Base-by-base conservation (phyloP, 306 rosid genomes). In the Glycine soja region DNA sequence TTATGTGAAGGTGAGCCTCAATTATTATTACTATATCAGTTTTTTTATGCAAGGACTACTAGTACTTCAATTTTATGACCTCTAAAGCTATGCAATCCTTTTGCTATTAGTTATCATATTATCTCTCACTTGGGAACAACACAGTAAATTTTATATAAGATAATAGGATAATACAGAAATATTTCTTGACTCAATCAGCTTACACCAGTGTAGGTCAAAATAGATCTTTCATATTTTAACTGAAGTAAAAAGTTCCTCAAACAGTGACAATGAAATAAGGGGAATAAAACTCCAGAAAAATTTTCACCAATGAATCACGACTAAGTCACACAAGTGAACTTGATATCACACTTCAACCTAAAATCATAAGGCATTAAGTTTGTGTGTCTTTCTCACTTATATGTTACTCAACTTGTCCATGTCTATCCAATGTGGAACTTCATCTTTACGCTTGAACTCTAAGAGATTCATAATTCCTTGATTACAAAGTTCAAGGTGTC, bases 1-100 rank as follows among this genome's bases (percentile, higher is more conserved):
- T 18, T 89, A 93, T 86, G 80, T 83, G 58, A 82, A 89, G 99
- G 99, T 93, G 57, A 59, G 43, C 72, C 61, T n/a, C 30, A 50
- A 61, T 13, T 9, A 40, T n/a, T 59, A 15, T 56, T 56, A 19
- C 24, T 19, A 10, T n/a, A 43, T 58, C n/a, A 47, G 3, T 11
- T 52, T 73, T 65, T 32, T 45, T 19, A 7, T 52, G 53, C 5
- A 70, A 4, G 30, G 74, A 65, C 7, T 45, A 16, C 43, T 34
- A 32, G 9, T 7, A 43, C 47, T 46, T 71, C n/a, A 15, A 7
- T n/a, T n/a, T 57, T 24, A 57, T 73, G 46, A 62, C 10, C 64
- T 34, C 5, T 38, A 56, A 19, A 48, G 18, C 42, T 10, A 48
- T 82, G 57, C 9, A 18, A 51, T 32, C 40, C 48, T 36, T 54